Base-by-base conservation (phyloP, 176 grass and related monocot genomes). In the Carex myosuroides region DNA sequence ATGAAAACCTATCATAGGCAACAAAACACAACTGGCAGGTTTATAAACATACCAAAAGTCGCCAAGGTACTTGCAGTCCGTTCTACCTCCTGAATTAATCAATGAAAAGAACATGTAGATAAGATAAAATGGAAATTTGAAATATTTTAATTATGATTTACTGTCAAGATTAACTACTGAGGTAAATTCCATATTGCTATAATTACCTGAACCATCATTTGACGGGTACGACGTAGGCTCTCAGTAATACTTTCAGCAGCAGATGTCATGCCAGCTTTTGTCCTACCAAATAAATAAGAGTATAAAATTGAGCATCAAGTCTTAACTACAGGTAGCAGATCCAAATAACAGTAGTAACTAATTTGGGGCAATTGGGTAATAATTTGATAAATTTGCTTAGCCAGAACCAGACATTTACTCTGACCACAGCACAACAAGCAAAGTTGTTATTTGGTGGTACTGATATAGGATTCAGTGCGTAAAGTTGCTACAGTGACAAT, bases 181-280 rank as follows among this genome's bases (percentile, higher is more conserved):
- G 35, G 55, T 75, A 50, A 59, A 53, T 33, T 78, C 63, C 18
- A 30, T 5, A 11, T 20, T 70, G 63, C 30, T 41, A 83, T 63
- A 66, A 86, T 72, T 84, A 95, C 96, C 93, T 99, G 93, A 92
- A 95, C 91, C 96, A 99, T 99, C 87, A 95, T 52, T 60, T 95
- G 96, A 32, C 88, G 88, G 54, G 93, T 92, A 13, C 88, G 71
- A 33, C 91, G 90, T 44, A 99, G 91, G 88, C 93, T 95, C 60
- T 95, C 93, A 0, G 93, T 95, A 61, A 95, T 95, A 84, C 91
- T 95, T 93, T 95, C 91, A 63, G 93, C 93, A 90, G 89, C 88
- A 21, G 93, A 95, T 75, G 91, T 93, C 96, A 98, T 92, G 16
- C 91, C 93, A 86, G 85, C 86, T 69, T 98, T 98, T 88, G 93